Base-by-base conservation (phyloP, 2,329 filamentous ascomycete genomes). In the Paraconiothyrium sp. region DNA sequence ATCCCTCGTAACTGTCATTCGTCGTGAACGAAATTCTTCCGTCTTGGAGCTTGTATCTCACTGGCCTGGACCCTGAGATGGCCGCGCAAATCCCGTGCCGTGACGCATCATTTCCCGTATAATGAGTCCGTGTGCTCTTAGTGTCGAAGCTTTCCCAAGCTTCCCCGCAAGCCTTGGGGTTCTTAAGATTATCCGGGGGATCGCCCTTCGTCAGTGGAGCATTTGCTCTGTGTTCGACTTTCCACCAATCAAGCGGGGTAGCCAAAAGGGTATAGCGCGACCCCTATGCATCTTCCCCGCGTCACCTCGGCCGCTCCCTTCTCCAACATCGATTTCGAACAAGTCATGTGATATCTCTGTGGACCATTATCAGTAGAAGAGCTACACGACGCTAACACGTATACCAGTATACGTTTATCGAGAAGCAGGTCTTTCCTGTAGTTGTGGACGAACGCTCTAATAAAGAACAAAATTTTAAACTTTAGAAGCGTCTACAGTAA, bases 41-140 rank as follows among this genome's bases (percentile, higher is more conserved):
- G 61, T 64, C 61, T 64, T 61, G 61, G 61, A 59, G 46, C 46
- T 43, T 35, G 35, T 30, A 54, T 20, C 6, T 44, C 35, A 54
- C 51, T 44, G 51, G 51, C 24, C 20, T 51, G 41, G 27, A 41
- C 46, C 24, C 37, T 43, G 43, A 13, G n/a, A 7, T 27, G 24
- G 16, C 27, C 13, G n/a, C 22, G 32, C 8, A 30, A 16, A 24
- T 8, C 11, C 37, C 30, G 56, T 43, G 22, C n/a, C 11, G 39
- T 20, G 34, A 4, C 27, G 10, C 57, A 48, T 44, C 13, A 60
- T 59, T 44, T 43, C 51, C 58, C 35, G n/a, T 41, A 30, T 24
- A 20, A 56, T 14, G 16, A 30, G 32, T 22, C 47, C 22, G 22
- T 10, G 14, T 20, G 34, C 35, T 14, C 14, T 44, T 55, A 55